Evolutionary conservation across 2,329 filamentous ascomycete species (phyloP).

Genomic region (Epichloe typhina): DNA sequence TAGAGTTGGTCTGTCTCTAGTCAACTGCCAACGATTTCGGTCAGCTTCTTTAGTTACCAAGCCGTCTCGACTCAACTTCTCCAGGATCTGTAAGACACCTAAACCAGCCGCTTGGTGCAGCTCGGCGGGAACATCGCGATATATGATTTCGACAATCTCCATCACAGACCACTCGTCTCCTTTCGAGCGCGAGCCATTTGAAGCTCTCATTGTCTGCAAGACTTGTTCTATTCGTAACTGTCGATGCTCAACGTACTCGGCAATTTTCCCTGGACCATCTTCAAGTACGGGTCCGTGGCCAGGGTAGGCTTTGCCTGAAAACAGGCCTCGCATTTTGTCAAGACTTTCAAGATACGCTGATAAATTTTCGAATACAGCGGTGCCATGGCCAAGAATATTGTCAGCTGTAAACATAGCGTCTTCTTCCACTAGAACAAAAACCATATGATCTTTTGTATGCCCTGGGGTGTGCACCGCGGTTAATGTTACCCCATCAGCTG

Average conservation of each 20-base stretch:
- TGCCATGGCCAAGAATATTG: slow-evolving; percentile 79
- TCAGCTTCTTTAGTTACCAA: slow-evolving; percentile 36
- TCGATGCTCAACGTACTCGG: slow-evolving; percentile 74
- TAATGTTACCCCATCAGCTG: slow-evolving; percentile 49
- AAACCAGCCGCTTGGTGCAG: slow-evolving; percentile 64
- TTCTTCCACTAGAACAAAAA: slow-evolving; percentile 63
- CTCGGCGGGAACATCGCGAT: slow-evolving; percentile 62
- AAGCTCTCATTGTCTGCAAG: slow-evolving; percentile 44
- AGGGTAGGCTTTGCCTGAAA: slow-evolving; percentile 63
- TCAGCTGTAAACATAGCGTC: slow-evolving; percentile 80
- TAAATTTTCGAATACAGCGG: slow-evolving; percentile 72
- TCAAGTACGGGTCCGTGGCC: slow-evolving; percentile 74
- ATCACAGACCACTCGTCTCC: slow-evolving; percentile 49
- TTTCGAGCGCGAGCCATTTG: slow-evolving; percentile 14
- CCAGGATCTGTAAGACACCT: slow-evolving; percentile 65
- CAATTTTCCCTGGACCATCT: slow-evolving; percentile 57
- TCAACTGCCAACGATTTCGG: slow-evolving; percentile 19
- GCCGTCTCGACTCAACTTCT: slow-evolving; percentile 65
- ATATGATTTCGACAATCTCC: slow-evolving; percentile 82
- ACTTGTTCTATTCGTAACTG: slow-evolving; percentile 70
- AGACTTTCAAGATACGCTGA: slow-evolving; percentile 55
- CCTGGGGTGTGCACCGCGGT: slow-evolving; percentile 49
- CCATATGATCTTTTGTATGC: slow-evolving; percentile 74
- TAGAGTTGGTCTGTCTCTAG: slow-evolving; percentile 11
- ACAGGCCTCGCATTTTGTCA: slow-evolving; percentile 52